Percentiles rank a stretch among this genome's conserved stretches.
Conservation (phyloP, 1,284 basidiomycete species). For the Entoloma clypeatum region DNA sequence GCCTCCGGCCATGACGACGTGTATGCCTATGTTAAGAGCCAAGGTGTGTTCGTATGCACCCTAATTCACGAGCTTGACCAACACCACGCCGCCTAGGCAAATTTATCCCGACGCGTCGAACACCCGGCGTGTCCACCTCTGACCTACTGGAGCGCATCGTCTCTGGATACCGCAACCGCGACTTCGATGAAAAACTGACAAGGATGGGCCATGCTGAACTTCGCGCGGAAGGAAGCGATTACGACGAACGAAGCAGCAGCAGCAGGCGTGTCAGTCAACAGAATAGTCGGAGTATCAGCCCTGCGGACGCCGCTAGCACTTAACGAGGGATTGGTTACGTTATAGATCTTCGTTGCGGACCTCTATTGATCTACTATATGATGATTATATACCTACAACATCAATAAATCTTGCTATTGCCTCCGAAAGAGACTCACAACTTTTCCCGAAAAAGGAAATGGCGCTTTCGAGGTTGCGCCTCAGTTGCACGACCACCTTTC, state of each 20-base stretch:
- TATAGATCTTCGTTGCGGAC: too few relatives aligned
- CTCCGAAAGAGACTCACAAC: too few relatives aligned
- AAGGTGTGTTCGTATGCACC: conserved; percentile 46
- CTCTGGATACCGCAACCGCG: conserved; percentile 72
- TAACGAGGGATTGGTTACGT: too few relatives aligned
- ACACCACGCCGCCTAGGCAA: conserved; percentile 62
- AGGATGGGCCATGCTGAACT: conserved; percentile 81
- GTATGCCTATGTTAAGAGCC: conserved; percentile 78
- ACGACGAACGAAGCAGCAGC: conserved; percentile 34
- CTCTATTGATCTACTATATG: too few relatives aligned
- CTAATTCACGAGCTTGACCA: conserved; percentile 2
- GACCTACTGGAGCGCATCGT: conserved; percentile 90
- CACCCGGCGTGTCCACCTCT: conserved; percentile 92
- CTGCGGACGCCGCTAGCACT: too few relatives aligned
- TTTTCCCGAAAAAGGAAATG: too few relatives aligned
- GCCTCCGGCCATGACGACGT: conserved; percentile 79
- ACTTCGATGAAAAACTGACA: conserved; percentile 87
- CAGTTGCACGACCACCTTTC: too few relatives aligned
- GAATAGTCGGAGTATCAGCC: conserved; percentile 25
- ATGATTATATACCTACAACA: too few relatives aligned
- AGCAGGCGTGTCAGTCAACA: conserved; percentile 28
- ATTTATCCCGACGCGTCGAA: conserved; percentile 94
- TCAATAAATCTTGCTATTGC: too few relatives aligned
- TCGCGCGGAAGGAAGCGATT: conserved; percentile 52
- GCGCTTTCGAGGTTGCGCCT: too few relatives aligned